These are phyloP conservation scores for Cornus controversa DNA, from an alignment of 148 eudicot species.

Conservation along the genomic window DNA sequence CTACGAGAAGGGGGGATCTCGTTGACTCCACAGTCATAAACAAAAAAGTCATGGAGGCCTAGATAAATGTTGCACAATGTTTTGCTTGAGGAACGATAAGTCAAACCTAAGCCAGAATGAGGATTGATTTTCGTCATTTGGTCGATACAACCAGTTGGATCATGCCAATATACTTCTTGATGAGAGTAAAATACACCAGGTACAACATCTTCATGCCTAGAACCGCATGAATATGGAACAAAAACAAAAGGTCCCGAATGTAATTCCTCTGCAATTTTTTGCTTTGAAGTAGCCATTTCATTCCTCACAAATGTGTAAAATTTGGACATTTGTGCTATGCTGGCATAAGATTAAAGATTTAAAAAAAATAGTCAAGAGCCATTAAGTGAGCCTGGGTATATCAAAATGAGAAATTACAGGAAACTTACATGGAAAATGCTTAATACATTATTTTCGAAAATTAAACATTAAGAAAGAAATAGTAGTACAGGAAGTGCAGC, in stretches of 20 bases:
- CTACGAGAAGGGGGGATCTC: conserved; percentile 53
- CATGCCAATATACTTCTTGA: conserved; percentile 82
- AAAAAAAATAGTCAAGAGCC: conserved; percentile 9
- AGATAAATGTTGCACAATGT: conserved; percentile 65
- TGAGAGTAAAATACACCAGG: conserved; percentile 64
- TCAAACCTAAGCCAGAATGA: conserved; percentile 11
- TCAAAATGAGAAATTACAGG: not conserved
- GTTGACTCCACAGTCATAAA: conserved; percentile 75
- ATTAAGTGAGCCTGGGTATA: conserved; percentile 15
- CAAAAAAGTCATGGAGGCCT: conserved; percentile 76
- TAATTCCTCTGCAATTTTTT: conserved; percentile 49
- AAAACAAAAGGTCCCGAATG: conserved; percentile 70
- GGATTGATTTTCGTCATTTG: conserved; percentile 31
- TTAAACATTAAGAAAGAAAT: not conserved
- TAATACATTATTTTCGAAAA: too few relatives aligned
- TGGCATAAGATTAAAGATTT: conserved; percentile 21
- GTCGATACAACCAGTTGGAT: conserved; percentile 58
- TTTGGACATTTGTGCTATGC: conserved; percentile 83
- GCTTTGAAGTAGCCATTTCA: conserved; percentile 56
- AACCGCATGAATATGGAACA: conserved; percentile 49
- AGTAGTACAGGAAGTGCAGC: not conserved
- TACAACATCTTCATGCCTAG: conserved; percentile 55
- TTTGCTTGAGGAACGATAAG: conserved; percentile 30
- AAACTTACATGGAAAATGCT: conserved; percentile 2
- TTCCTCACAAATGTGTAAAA: conserved; percentile 70